Evolutionary conservation across 2,329 filamentous ascomycete species (phyloP), one percentile per base, ranked within the genome.

Genomic region (Tolypocladium tropicale): DNA sequence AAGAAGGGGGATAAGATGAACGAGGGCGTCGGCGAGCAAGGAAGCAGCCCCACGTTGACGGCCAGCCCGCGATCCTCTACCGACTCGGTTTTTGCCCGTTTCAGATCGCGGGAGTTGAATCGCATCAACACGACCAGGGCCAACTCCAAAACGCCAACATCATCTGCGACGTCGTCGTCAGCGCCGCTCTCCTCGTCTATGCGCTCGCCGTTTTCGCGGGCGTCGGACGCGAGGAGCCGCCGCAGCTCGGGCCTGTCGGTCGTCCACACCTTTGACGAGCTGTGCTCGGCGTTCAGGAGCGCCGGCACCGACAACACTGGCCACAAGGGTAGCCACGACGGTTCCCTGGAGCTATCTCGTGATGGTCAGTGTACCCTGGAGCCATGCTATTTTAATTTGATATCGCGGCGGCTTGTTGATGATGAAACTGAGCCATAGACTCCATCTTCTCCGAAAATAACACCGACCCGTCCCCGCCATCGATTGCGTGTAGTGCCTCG

Each of bases 11-110:
- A n/a, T n/a, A 53, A 25, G n/a, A 16, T 23, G 5, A n/a, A 36
- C 16, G 52, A 18, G 5, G 21, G 5, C 30, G n/a, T 37, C 21
- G 37, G 23, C 14, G 37, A 49, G 53, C 53, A 23, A 7, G 59
- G 62, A 25, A 65, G 68, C 18, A 64, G 63, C 7, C 76, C 74
- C 0, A 65, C 70, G 12, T 79, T 77, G 2, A 72, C 71, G 9
- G 70, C 71, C n/a, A 76, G 74, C 57, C 76, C 74, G 2, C 64
- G 70, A 14, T 77, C 75, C 0, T 73, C 73, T 32, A 67, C 33
- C 53, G 53, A 72, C 14, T 69, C 73, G 41, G 68, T 70, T 0
- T 74, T 76, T 57, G 71, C 72, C 4, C 72, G 81, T 50, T 74
- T 82, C 53, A 68, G 73, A 37, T 66, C 69, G 30, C 73, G 74